Evolutionary conservation across 2,329 filamentous ascomycete genomes (phyloP).

Genomic region (Sphaerulina populicola): DNA sequence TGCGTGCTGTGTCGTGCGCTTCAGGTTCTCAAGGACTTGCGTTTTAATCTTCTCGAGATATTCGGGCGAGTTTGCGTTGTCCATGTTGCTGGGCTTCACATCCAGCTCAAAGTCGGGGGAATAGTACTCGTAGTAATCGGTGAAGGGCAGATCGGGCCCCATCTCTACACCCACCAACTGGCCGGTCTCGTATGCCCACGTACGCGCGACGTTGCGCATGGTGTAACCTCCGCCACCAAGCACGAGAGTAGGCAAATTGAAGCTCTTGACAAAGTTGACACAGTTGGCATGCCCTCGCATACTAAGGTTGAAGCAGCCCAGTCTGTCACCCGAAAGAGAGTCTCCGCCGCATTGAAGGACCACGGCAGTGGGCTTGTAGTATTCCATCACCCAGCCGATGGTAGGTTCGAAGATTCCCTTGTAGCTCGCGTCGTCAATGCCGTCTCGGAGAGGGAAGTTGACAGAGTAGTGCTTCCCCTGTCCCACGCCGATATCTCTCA

Average conservation of each 20-base stretch:
- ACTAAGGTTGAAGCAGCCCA: slow-evolving; percentile 62
- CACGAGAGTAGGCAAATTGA: slow-evolving; percentile 56
- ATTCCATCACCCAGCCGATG: slow-evolving; percentile 61
- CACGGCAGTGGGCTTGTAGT: slow-evolving; percentile 58
- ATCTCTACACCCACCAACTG: slow-evolving; percentile 77
- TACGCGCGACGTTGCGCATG: slow-evolving; percentile 57
- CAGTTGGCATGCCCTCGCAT: slow-evolving; percentile 65
- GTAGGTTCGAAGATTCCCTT: slow-evolving; percentile 61
- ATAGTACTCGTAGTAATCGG: slow-evolving; percentile 87
- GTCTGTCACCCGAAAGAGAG: slow-evolving; percentile 57
- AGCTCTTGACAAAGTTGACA: slow-evolving; percentile 60
- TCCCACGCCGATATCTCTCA: slow-evolving; percentile 61
- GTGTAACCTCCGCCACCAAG: slow-evolving; percentile 62
- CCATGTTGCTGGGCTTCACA: slow-evolving; percentile 63
- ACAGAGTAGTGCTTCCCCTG: slow-evolving; percentile 59
- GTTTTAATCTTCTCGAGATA: slow-evolving; percentile 60
- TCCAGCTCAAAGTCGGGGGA: slow-evolving; percentile 62
- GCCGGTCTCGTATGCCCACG: slow-evolving; percentile 61
- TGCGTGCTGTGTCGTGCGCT: slow-evolving; percentile 52
- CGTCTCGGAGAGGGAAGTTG: slow-evolving; percentile 61
- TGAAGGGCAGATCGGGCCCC: slow-evolving; percentile 77
- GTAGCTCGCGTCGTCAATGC: slow-evolving; percentile 60
- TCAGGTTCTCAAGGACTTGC: slow-evolving; percentile 59
- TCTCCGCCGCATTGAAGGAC: slow-evolving; percentile 63
- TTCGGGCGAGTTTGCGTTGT: slow-evolving; percentile 60